Evolutionary conservation across 177 flowering plant genomes (phyloP), one percentile per base, ranked within the genome.

Genomic region (Vitis hybrid): DNA sequence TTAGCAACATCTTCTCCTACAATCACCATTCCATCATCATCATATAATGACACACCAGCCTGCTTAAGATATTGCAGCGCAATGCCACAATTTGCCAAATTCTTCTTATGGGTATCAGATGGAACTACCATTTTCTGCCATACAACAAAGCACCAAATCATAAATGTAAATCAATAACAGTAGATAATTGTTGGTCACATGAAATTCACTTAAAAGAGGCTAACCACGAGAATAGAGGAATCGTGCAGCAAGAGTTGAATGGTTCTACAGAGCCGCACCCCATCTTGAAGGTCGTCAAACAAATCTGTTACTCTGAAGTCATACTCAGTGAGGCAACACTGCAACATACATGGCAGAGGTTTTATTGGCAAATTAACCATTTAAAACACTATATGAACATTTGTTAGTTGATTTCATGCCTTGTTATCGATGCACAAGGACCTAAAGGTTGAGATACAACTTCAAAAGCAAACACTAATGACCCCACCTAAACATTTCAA

Each of bases 271-370:
- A 96, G 89, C 64, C 91, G 86, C 49, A 92, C 81, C 8, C 99
- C 99, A 84, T 96, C 98, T 76, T 82, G 92, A 48, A 96, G 86
- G 79, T 96, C 98, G 24, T 81, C 83, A 72, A 91, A 91, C 65
- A 93, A 74, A 76, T 96, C 85, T 49, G 79, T 77, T 60, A 96
- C 81, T 70, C 71, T 81, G 78, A 92, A 93, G 61, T 88, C 87
- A 69, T 87, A 93, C 72, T 96, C 98, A 73, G 79, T 70, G 12
- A 96, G 88, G 8, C 90, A 88, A 72, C 32, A 59, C 99, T 96
- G 88, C 84, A 83, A 18, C 66, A 68, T 40, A 16, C 27, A 11
- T 40, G 48, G 10, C 48, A 40, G 48, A 7, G 48, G 48, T 40
- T 40, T 40, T 40, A 40, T 40, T 40, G 48, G 48, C 11, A 18